Conservation (phyloP, 306 rosid genomes). For the Dryas drummondii region DNA sequence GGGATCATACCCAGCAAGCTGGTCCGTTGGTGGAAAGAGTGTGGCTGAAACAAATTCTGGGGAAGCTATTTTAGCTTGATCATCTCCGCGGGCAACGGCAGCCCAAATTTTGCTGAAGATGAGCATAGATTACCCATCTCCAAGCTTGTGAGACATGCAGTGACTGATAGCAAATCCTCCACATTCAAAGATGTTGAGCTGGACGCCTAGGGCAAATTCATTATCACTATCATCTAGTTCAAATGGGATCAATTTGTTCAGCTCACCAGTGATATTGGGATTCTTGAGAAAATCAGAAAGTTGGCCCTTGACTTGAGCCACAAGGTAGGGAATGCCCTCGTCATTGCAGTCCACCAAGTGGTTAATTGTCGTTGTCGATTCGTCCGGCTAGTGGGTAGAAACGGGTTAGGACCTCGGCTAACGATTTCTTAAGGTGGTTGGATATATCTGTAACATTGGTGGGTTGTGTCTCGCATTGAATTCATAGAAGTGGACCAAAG, state of each 20-base stretch:
- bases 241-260: constrained; percentile 48
- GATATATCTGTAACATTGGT: constrained; percentile 33
- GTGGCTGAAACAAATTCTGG: constrained; percentile 38
- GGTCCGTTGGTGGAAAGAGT: constrained; percentile 49
- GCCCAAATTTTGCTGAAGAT: constrained; percentile 41
- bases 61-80: neutral
- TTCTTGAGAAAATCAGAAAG: constrained; percentile 33
- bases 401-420: constrained; percentile 36
- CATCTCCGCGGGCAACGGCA: constrained; percentile 20
- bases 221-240: constrained; percentile 28
- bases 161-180: constrained; percentile 53
- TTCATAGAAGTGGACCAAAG: constrained; percentile 24
- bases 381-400: constrained; percentile 52
- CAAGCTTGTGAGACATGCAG: constrained; percentile 52
- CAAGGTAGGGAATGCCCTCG: constrained; percentile 42
- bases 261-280: constrained; percentile 32
- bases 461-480: constrained; percentile 26
- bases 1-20: constrained; percentile 15
- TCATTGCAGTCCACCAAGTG: constrained; percentile 42
- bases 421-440: constrained; percentile 39
- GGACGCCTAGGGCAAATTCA: constrained; percentile 41
- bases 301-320: constrained; percentile 24
- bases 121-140: constrained; percentile 39
- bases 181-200: constrained; percentile 44
- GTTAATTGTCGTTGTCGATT: constrained; percentile 8